Evolutionary conservation across 306 rosid species (phyloP).

Genomic region (Mucuna pruriens): DNA sequence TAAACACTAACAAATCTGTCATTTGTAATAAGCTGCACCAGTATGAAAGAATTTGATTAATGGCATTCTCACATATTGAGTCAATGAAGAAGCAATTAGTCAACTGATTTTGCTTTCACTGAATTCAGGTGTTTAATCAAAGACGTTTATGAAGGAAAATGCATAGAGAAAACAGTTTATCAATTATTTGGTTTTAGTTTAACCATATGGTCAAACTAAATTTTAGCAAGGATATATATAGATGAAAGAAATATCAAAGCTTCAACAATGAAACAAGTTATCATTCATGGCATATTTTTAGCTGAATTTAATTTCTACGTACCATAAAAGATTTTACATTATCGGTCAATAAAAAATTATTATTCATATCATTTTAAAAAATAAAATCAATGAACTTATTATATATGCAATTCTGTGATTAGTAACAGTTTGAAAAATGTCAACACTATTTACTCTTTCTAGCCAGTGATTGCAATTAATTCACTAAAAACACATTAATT

Average conservation of each 20-base stretch:
- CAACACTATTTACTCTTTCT: no score
- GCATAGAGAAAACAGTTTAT: neutral
- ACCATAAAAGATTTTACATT: no score
- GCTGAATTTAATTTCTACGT: no score
- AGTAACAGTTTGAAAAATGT: no score
- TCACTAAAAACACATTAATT: neutral
- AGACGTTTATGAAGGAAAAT: no score
- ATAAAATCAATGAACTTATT: no score
- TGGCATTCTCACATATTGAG: neutral
- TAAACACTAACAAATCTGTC: slow-evolving; percentile 40
- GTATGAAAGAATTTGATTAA: neutral
- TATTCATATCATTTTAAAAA: no score
- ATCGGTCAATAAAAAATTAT: no score
- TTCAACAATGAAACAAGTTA: neutral
- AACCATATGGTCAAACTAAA: neutral
- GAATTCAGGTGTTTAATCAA: neutral
- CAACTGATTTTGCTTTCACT: neutral
- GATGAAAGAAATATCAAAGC: neutral
- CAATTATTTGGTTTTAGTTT: neutral
- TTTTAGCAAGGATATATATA: neutral
- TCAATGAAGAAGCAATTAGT: no score
- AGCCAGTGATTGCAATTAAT: neutral
- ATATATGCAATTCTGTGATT: no score
- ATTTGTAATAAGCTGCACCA: slow-evolving; percentile 47
- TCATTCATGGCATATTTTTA: neutral